Conservation (phyloP, 176 grass and related monocot species). For the Oryza brachyantha region DNA sequence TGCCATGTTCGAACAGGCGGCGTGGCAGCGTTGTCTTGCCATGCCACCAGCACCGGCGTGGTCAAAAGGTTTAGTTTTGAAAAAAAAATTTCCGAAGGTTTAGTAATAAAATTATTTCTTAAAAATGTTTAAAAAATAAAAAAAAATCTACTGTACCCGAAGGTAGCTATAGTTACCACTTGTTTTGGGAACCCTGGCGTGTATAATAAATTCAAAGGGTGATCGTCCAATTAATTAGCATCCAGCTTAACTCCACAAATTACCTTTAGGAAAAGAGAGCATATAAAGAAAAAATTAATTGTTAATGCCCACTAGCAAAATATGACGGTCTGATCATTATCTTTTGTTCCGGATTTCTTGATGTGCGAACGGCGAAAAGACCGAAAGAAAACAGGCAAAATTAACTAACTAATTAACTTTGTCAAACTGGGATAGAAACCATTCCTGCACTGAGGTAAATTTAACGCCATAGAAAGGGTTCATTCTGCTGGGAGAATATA, state of each 20-base stretch:
- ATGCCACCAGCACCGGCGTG: too few relatives aligned
- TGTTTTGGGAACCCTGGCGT: too few relatives aligned
- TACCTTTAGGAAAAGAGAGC: background rate
- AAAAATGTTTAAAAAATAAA: too few relatives aligned
- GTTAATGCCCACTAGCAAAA: background rate
- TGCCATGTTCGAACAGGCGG: too few relatives aligned
- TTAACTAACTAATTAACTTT: slow-evolving; percentile 1
- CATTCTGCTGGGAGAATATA: slow-evolving; percentile 18
- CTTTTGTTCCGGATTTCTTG: background rate
- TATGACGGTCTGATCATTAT: background rate
- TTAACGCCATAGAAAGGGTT: slow-evolving; percentile 1
- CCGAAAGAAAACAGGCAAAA: background rate
- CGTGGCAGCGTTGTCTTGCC: too few relatives aligned
- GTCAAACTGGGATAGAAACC: slow-evolving; percentile 10
- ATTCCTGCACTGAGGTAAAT: background rate
- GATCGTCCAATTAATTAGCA: too few relatives aligned
- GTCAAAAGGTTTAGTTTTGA: too few relatives aligned
- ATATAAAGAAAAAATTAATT: background rate
- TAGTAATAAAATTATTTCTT: too few relatives aligned
- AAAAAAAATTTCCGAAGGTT: too few relatives aligned
- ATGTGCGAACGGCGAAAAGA: background rate
- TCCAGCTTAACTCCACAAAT: background rate
- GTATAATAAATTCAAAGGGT: too few relatives aligned
- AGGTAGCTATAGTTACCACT: too few relatives aligned
- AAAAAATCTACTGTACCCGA: too few relatives aligned